phyloP scores from a whole-genome alignment of 31 red algal genomes.

The Endocladia muricata region DNA sequence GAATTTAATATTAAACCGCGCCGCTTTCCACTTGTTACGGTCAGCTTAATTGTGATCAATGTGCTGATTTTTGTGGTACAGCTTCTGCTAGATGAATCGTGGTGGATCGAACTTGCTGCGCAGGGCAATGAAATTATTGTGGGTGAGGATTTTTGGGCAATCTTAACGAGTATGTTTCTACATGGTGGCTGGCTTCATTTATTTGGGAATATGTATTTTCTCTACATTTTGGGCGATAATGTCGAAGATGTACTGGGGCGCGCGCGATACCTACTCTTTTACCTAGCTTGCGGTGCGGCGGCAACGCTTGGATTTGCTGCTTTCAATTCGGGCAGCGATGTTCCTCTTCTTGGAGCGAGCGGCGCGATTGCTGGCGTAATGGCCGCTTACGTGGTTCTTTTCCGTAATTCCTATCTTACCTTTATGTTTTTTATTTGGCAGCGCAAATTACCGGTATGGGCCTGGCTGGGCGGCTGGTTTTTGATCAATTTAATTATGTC shows the following conservation, averaged over 20 bases:
- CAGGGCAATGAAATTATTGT: neutral
- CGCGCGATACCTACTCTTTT: neutral
- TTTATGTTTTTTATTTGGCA: too few species aligned
- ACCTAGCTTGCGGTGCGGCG: neutral
- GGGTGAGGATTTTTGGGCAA: neutral
- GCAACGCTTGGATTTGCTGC: neutral
- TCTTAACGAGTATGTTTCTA: neutral
- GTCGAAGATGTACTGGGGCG: neutral
- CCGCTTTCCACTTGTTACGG: too few species aligned
- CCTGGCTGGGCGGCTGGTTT: too few species aligned
- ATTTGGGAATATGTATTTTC: neutral
- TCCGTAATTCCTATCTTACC: too few species aligned
- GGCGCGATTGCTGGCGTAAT: neutral
- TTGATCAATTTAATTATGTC: too few species aligned
- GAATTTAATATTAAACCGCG: too few species aligned
- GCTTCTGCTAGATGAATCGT: neutral
- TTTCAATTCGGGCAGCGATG: neutral
- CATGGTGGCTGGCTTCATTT: neutral
- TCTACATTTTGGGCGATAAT: neutral
- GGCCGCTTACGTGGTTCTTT: neutral
- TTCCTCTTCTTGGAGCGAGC: neutral
- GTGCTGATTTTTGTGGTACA: neutral
- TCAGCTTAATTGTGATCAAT: neutral
- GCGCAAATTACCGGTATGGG: too few species aligned
- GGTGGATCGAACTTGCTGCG: neutral